Evolutionary conservation across 805 yeast species (phyloP).

Genomic region (Candida parachauliodes): DNA sequence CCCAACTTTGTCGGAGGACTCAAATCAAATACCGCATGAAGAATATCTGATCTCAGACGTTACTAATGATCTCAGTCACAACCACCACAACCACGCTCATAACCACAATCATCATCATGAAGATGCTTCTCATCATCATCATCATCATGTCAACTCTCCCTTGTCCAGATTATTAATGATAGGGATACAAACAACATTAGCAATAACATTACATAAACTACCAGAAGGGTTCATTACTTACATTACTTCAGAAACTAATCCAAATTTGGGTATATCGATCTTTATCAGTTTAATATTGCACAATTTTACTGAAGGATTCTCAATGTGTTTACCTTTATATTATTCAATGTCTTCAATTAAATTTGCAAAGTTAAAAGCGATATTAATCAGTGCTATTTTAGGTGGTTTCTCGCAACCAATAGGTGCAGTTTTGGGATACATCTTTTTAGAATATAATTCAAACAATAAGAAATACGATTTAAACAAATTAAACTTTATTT

Average conservation of each 20-base stretch:
- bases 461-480: slow-evolving; percentile 19
- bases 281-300: slow-evolving; percentile 84
- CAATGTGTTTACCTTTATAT: slow-evolving; percentile 87
- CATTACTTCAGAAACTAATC: slow-evolving; percentile 66
- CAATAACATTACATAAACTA: slow-evolving; percentile 81
- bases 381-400: slow-evolving; percentile 58
- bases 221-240: slow-evolving; percentile 94
- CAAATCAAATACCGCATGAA: not conserved
- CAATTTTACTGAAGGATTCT: slow-evolving; percentile 90
- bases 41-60: not conserved
- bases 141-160: slow-evolving; percentile 77
- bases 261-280: slow-evolving; percentile 67
- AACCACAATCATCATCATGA: slow-evolving; percentile 16
- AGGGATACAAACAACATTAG: slow-evolving; percentile 87
- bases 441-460: slow-evolving; percentile 38
- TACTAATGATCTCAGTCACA: not conserved
- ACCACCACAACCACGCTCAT: slow-evolving; percentile 3
- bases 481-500: slow-evolving; percentile 36
- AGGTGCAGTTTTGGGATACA: slow-evolving; percentile 75
- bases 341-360: slow-evolving; percentile 56
- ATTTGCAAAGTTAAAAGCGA: slow-evolving; percentile 49
- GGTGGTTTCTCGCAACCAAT: slow-evolving; percentile 88
- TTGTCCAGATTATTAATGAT: slow-evolving; percentile 75
- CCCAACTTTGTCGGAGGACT: slow-evolving; percentile 19
- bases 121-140: slow-evolving; percentile 49